Conservation (phyloP, 306 rosid species). For the Corylus americana region DNA sequence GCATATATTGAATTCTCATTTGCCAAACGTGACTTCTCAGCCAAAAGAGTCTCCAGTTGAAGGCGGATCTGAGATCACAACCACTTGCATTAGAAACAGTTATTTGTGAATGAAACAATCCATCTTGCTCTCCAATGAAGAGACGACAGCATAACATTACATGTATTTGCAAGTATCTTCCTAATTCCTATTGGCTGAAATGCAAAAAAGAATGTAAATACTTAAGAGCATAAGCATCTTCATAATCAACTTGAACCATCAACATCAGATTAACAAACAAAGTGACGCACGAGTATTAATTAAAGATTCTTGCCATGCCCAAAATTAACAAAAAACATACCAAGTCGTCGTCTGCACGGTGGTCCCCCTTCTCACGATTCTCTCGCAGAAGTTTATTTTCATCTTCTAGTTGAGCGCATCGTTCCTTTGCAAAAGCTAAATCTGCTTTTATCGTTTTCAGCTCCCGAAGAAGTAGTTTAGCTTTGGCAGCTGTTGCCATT, state of each 20-base stretch:
- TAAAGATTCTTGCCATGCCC: not conserved
- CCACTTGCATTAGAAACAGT: not conserved
- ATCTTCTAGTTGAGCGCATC: slow-evolving; percentile 94
- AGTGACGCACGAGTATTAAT: not conserved
- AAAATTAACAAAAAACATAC: slow-evolving; percentile 37
- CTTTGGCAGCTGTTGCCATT: slow-evolving; percentile 99
- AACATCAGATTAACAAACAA: not conserved
- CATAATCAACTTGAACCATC: not conserved
- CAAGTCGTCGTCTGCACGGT: slow-evolving; percentile 85
- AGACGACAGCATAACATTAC: not conserved
- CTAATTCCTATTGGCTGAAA: not conserved
- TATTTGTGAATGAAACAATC: not conserved
- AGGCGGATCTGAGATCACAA: slow-evolving; percentile 67
- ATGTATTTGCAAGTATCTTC: not conserved
- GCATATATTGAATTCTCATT: slow-evolving; percentile 83
- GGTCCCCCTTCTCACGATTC: slow-evolving; percentile 73
- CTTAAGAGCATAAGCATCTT: not conserved
- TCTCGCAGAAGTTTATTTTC: slow-evolving; percentile 83
- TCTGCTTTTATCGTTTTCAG: slow-evolving; percentile 94
- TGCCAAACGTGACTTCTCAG: slow-evolving; percentile 91
- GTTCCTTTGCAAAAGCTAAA: slow-evolving; percentile 83
- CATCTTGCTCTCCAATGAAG: not conserved
- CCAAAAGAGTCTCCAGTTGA: slow-evolving; percentile 90
- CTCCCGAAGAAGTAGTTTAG: slow-evolving; percentile 89
- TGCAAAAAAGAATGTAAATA: not conserved